Evolutionary conservation across 208 protist genomes (phyloP), one percentile per base, ranked within the genome.

Genomic region (Phytomonas sp.): DNA sequence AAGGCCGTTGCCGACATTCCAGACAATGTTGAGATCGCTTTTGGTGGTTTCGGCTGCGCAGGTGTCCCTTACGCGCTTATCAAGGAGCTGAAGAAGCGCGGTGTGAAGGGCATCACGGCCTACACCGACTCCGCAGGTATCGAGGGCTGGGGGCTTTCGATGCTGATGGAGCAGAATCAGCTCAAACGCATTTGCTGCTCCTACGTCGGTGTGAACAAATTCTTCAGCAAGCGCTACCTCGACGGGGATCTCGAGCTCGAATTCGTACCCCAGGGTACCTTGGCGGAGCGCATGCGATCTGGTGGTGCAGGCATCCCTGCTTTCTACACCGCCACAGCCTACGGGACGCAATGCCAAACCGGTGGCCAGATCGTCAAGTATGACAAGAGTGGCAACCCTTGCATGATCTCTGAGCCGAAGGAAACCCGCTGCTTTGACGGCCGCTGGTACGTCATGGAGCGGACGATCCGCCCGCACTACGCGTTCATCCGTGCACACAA

Each of bases 241-340:
- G 82, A 78, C 56, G 98, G 97, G 53, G 93, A 98, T 66, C 78
- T 99, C 7, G 95, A 98, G 77, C 91, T 99, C 0, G 97, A 99
- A 81, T 92, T 98, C 11, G 92, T 84, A 37, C 98, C 98, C 26
- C 95, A 98, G 85, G 98, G 98, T 31, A 98, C 97, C 15, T 85
- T 99, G 9, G 97, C 97, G 33, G 98, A 99, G 77, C 71, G 87
- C 40, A 80, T 98, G 70, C 86, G 98, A 51, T 95, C 97, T 6
- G 98, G 88, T 67, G 98, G 97, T 67, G 97, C 97, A 0, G 98
- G 98, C 70, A 97, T 99, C 33, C 97, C 98, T 8, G 98, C 97
- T 28, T 99, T 99, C 76, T 99, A 97, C 91, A 99, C 98, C 23
- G 83, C 89, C 6, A 98, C 96, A 6, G 97, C 79, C 64, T 96